phyloP scores from a whole-genome alignment of 2,329 filamentous ascomycete species.

The Fusarium sp. region DNA sequence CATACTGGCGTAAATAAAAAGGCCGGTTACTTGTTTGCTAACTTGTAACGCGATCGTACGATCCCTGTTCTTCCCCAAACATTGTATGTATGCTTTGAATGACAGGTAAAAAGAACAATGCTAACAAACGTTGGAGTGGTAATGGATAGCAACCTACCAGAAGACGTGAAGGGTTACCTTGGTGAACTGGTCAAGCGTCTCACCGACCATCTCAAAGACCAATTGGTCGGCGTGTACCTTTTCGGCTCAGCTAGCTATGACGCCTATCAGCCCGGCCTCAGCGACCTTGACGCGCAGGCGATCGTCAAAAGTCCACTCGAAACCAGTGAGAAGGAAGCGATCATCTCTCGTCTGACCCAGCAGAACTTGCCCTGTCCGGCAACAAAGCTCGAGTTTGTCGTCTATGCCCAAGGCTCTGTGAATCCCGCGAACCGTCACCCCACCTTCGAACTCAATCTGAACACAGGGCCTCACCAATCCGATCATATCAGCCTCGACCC shows the following conservation, averaged over 20 bases:
- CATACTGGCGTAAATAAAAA: accelerated
- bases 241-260: slow-evolving; percentile 23
- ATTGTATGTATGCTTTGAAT: neutral
- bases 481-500: slow-evolving; percentile 14
- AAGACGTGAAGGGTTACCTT: neutral
- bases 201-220: neutral
- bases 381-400: slow-evolving; percentile 18
- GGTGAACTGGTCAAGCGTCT: neutral
- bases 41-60: too few relatives aligned
- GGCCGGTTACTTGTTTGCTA: accelerated
- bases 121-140: accelerated
- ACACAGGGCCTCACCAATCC: slow-evolving; percentile 3
- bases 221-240: slow-evolving; percentile 12
- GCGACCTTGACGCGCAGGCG: slow-evolving; percentile 20
- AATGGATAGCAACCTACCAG: neutral
- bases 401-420: neutral
- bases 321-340: neutral
- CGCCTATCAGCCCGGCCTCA: slow-evolving; percentile 1
- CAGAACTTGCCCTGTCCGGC: neutral
- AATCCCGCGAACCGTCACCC: slow-evolving; percentile 1
- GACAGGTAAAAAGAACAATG: accelerated
- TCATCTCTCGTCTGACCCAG: neutral
- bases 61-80: accelerated
- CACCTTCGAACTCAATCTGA: slow-evolving; percentile 16
- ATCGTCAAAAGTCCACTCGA: neutral